Evolutionary conservation across 1,139 yeast species (phyloP).

Genomic region (Magnusiomyces tetraspermus): DNA sequence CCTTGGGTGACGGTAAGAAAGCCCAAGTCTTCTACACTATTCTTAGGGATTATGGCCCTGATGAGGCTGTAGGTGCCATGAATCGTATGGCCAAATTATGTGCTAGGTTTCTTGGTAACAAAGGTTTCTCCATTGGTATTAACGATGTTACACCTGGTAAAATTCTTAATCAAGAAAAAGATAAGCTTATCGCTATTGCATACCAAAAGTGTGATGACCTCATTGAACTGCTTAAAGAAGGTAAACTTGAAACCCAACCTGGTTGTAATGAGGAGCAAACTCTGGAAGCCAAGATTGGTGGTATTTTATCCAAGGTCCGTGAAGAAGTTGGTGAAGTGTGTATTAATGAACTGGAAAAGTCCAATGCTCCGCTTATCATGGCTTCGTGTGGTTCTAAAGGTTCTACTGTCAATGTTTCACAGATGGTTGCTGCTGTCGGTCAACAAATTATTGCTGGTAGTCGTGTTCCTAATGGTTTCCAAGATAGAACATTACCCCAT

Average conservation of each 20-base stretch:
- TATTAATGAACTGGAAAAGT: slow-evolving; percentile 77
- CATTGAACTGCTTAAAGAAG: slow-evolving; percentile 68
- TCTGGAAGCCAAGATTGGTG: slow-evolving; percentile 94
- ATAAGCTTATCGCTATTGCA: slow-evolving; percentile 82
- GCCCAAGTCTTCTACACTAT: slow-evolving; percentile 94
- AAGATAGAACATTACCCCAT: slow-evolving; percentile 95
- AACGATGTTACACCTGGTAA: slow-evolving; percentile 93
- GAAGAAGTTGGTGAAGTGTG: slow-evolving; percentile 99
- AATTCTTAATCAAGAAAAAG: slow-evolving; percentile 69
- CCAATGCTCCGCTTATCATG: slow-evolving; percentile 96
- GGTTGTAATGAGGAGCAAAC: slow-evolving; percentile 99
- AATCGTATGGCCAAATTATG: slow-evolving; percentile 97
- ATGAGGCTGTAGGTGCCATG: slow-evolving; percentile 94
- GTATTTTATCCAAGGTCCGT: slow-evolving; percentile 89
- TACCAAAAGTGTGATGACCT: slow-evolving; percentile 87
- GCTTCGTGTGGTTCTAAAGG: slow-evolving; percentile 99
- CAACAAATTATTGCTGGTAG: slow-evolving; percentile 98
- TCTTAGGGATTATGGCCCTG: slow-evolving; percentile 88
- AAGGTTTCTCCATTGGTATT: slow-evolving; percentile 96
- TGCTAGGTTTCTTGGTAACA: slow-evolving; percentile 86
- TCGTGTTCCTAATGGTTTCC: slow-evolving; percentile 99
- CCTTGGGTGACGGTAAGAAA: slow-evolving; percentile 96
- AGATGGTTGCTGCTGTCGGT: slow-evolving; percentile 99
- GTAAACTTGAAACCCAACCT: slow-evolving; percentile 94
- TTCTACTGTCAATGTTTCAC: slow-evolving; percentile 94